phyloP scores from a whole-genome alignment of 208 protist genomes.

The Trypanosoma avium region DNA sequence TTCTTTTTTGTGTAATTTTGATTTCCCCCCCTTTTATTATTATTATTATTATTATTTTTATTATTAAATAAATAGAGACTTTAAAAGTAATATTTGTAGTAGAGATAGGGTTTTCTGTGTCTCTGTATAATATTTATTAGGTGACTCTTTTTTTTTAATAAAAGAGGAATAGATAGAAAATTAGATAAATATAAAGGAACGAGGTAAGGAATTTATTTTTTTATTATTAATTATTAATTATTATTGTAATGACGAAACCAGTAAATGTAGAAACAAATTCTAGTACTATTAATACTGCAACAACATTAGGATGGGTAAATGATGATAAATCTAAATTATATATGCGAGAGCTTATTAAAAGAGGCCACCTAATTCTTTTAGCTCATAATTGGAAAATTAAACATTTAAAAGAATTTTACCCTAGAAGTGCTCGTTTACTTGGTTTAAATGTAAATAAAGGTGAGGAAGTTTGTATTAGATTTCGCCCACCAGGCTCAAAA shows the following conservation, averaged over 20 bases:
- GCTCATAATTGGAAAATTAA: constrained; percentile 62
- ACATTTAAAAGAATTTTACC: constrained; percentile 84
- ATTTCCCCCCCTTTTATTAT: no score
- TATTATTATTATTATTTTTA: constrained; percentile 15
- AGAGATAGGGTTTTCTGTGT: background rate
- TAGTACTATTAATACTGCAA: constrained; percentile 33
- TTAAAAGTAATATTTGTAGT: no score
- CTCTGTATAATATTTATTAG: background rate
- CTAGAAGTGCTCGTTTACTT: constrained; percentile 60
- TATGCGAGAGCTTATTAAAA: constrained; percentile 64
- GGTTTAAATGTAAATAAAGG: constrained; percentile 86
- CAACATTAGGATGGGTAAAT: constrained; percentile 59
- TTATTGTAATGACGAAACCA: constrained; percentile 18
- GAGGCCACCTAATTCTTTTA: constrained; percentile 44
- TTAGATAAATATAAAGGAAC: no score
- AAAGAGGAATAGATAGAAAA: no score
- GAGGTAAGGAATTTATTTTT: no score
- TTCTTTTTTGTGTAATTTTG: constrained; percentile 4
- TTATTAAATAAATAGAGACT: no score
- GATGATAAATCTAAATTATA: constrained; percentile 66
- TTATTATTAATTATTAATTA: no score
- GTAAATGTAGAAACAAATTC: background rate
- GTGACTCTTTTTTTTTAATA: no score
- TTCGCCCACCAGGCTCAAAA: constrained; percentile 63
- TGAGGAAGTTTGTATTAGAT: constrained; percentile 75